Evolutionary conservation across 148 eudicot genomes (phyloP), one percentile per base, ranked within the genome.

Genomic region (Linanthus parryae): DNA sequence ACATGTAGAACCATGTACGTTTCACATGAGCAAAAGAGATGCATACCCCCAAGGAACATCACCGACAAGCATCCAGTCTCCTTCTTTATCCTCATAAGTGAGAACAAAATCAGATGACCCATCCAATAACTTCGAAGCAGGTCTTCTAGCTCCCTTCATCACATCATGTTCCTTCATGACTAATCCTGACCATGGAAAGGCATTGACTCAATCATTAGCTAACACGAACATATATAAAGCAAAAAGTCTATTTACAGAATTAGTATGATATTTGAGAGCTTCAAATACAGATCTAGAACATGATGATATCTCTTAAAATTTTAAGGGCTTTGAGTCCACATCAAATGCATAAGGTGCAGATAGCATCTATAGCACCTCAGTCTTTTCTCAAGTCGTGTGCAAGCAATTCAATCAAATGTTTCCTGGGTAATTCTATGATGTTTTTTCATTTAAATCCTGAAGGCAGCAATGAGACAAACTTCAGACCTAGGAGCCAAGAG

Each of bases 41-140:
- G 48, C 80, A 66, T 86, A 91, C 97, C 80, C 69, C 85, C 88
- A 90, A 15, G 97, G 92, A 61, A 85, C 97, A 78, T 90, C 97
- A 46, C 97, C 97, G 34, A 85, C 95, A 31, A 90, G 91, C 97
- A 90, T 90, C 95, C 95, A 85, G 54, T 90, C 97, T 61, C 97
- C 95, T 5, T 90, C 95, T 72, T 70, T 90, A 70, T 90, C 97
- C 76, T 90, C 95, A 70, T 90, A 85, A 43, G 91, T 90, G 35
- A 90, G 95, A 65, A 90, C 95, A 61, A 71, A 86, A n/a, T 81
- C 89, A 7, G 94, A 91, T 41, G 84, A 74, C 54, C 85, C 95
- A 52, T 83, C 81, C 54, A 86, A 57, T 25, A 91, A 67, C 48
- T 72, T 83, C 16, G 77, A 67, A 44, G 77, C 61, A 20, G 44